phyloP scores from a whole-genome alignment of 345 rosid genomes.

The Schrenkiella parvula region DNA sequence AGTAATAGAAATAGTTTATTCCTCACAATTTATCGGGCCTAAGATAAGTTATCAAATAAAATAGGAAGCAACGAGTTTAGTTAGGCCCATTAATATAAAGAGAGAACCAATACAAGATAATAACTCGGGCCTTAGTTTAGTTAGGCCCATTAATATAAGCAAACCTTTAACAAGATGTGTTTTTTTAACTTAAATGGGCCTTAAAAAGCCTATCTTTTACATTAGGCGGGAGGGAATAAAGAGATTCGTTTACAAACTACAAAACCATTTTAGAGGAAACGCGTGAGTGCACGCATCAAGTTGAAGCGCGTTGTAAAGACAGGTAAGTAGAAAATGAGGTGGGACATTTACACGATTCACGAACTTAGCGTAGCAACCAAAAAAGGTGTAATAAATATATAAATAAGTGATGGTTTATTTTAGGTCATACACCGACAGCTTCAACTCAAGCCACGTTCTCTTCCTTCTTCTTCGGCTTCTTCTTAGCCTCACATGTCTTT shows the following conservation, averaged over 20 bases:
- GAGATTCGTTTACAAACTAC: background rate
- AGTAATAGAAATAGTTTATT: too few relatives aligned
- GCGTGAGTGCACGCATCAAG: background rate
- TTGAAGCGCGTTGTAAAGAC: conserved; percentile 1
- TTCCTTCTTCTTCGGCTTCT: conserved; percentile 21
- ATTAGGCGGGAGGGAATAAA: background rate
- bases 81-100: background rate
- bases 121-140: background rate
- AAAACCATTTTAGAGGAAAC: background rate
- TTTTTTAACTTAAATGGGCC: background rate
- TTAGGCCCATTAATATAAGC: too few relatives aligned
- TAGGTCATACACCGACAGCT: conserved; percentile 36
- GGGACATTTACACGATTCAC: conserved; percentile 30
- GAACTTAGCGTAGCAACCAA: conserved; percentile 31
- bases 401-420: background rate
- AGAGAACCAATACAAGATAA: background rate
- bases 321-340: conserved; percentile 7
- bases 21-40: too few relatives aligned
- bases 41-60: background rate
- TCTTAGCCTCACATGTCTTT: conserved; percentile 18
- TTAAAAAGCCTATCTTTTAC: background rate
- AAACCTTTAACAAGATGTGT: background rate
- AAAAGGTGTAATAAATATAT: conserved; percentile 21
- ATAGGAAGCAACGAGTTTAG: background rate
- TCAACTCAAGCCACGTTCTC: conserved; percentile 31